Base-by-base conservation (phyloP, 345 rosid genomes). In the Dovyalis caffra region DNA sequence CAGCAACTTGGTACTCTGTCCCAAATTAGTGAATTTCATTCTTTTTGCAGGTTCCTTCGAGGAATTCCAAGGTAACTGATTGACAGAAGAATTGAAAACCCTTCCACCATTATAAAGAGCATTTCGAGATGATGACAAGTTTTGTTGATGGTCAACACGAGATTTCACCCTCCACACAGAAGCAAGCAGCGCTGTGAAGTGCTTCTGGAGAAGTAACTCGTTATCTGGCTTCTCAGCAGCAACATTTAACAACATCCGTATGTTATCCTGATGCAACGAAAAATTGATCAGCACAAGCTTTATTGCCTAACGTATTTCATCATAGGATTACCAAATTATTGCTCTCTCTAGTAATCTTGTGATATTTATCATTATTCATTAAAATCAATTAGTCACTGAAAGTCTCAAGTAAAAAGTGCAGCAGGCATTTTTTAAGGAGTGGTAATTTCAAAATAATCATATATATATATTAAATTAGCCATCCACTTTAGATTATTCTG, bases 181-280 rank as follows among this genome's bases (percentile, higher is more conserved):
- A 72, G 98, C 86, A 70, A 96, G 92, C 79, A 96, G 80, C 65
- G 92, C 92, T 9, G 94, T 85, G 77, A 92, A 96, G 85, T 96
- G 99, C 82, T 81, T 92, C 81, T 91, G 99, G 69, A 96, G 93
- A 66, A 96, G 97, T 73, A 87, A 86, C 84, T 96, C 99, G 34
- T 83, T 84, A 81, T 96, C 97, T 71, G 90, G 91, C 84, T 86
- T 91, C 78, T 89, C 95, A 62, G 91, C 81, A 69, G 89, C 87
- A 84, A 90, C 84, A 79, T 85, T 86, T 78, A 96, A 81, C 67
- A 96, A 91, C 81, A 78, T 76, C 72, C 88, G 86, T 35, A 93
- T 77, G 74, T 93, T 88, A 73, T 96, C 99, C 99, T 96, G 95
- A 86, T 79, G 81, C 76, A 76, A 61, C 29, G 58, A 58, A 64